A percentile compares a stretch with the other conserved stretches of the same genome.
phyloP scores from a whole-genome alignment of 257 asterid genomes.

The Gynochthodes officinalis region DNA sequence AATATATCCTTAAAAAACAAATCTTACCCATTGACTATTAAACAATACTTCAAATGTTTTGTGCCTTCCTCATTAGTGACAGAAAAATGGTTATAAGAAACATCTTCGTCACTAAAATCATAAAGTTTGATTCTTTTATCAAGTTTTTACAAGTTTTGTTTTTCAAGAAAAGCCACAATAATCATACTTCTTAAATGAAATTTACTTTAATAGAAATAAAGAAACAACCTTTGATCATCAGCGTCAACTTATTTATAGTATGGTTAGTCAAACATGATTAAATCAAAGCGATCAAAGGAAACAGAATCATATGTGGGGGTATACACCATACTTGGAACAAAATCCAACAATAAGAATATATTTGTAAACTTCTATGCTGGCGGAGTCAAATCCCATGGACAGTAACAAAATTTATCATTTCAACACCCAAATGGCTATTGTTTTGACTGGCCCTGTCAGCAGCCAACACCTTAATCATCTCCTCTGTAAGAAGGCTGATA shows the following conservation, averaged over 20 bases:
- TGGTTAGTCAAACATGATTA: neutral
- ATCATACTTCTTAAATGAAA: no score
- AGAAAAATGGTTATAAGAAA: no score
- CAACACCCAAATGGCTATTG: neutral
- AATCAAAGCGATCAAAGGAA: neutral
- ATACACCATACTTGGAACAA: neutral
- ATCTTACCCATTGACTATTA: no score
- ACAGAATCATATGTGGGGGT: neutral
- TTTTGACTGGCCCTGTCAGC: neutral
- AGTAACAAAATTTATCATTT: neutral
- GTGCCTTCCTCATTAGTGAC: no score
- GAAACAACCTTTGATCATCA: neutral
- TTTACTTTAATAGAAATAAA: no score
- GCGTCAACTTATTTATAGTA: neutral
- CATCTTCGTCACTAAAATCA: no score
- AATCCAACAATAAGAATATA: neutral
- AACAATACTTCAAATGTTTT: no score
- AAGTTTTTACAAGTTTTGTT: no score
- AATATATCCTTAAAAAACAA: no score
- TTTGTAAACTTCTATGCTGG: neutral
- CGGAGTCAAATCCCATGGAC: no score
- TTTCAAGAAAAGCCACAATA: no score
- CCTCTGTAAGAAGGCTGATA: neutral
- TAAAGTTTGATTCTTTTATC: no score
- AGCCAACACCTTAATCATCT: neutral